Evolutionary conservation across 2,329 filamentous ascomycete genomes (phyloP).

Genomic region (Colletotrichum kahawae): DNA sequence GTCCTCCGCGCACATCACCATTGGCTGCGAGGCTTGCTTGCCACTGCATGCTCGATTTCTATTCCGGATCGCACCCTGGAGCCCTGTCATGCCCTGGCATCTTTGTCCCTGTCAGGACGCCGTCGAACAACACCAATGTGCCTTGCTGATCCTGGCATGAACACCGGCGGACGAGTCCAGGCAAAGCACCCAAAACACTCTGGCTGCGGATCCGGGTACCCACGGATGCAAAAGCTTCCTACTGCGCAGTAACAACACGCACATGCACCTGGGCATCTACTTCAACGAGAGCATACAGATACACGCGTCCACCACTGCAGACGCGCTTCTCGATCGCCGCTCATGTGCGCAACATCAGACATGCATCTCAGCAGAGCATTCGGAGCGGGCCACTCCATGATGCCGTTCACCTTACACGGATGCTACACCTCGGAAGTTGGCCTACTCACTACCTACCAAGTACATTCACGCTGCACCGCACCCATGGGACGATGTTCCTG

Average conservation of each 20-base stretch:
- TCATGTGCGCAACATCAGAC: not conserved
- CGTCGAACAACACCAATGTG: not conserved
- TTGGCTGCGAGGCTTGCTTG: not conserved
- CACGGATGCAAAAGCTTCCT: not conserved
- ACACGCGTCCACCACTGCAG: not conserved
- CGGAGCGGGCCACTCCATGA: not conserved
- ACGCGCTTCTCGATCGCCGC: not conserved
- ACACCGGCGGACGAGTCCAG: not conserved
- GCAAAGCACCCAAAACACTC: not conserved
- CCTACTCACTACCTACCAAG: not conserved
- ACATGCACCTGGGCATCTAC: not conserved
- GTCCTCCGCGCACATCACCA: not conserved
- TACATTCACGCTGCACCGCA: not conserved
- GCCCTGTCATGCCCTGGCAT: not conserved
- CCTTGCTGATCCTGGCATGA: not conserved
- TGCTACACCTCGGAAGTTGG: not conserved
- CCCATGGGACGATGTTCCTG: slow-evolving; percentile 16
- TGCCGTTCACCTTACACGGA: not conserved
- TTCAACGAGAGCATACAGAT: not conserved
- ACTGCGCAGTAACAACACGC: not conserved
- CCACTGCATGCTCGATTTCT: slow-evolving; percentile 7
- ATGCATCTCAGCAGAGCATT: not conserved
- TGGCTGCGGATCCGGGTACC: not conserved
- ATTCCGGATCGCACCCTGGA: not conserved
- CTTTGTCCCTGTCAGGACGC: not conserved